phyloP scores from a whole-genome alignment of 192 early-diverging fungal species.

The Gigaspora rosea region DNA sequence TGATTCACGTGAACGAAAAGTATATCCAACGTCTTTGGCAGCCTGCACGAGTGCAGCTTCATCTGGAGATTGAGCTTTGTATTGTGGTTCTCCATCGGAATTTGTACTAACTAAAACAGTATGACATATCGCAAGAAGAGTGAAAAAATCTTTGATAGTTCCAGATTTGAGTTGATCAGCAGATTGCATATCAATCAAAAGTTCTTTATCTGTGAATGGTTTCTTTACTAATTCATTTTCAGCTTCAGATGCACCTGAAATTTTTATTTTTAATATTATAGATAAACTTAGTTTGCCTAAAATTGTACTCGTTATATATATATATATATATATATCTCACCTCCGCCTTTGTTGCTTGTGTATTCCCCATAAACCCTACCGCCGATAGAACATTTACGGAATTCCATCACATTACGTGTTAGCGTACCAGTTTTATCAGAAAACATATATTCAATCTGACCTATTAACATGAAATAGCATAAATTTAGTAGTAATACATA shows the following conservation, averaged over 20 bases:
- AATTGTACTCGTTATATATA: not conserved
- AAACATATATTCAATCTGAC: constrained; percentile 83
- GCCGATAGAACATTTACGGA: constrained; percentile 66
- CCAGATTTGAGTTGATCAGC: not conserved
- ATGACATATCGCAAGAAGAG: constrained; percentile 64
- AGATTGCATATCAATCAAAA: constrained; percentile 34
- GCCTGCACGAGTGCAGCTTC: constrained; percentile 67
- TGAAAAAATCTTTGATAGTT: constrained; percentile 50
- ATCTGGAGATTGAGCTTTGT: constrained; percentile 67
- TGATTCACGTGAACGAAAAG: constrained; percentile 60
- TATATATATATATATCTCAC: not conserved
- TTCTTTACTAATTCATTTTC: constrained; percentile 9
- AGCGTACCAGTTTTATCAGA: constrained; percentile 84
- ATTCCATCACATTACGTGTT: constrained; percentile 81
- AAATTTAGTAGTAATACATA: not conserved
- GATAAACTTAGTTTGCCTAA: not conserved
- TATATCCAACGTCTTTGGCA: constrained; percentile 56
- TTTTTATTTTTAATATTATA: not conserved
- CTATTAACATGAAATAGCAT: constrained; percentile 18
- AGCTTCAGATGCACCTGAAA: not conserved
- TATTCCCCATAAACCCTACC: constrained; percentile 49
- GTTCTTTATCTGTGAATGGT: constrained; percentile 51
- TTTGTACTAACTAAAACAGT: constrained; percentile 54
- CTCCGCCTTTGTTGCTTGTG: not conserved
- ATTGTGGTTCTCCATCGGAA: constrained; percentile 41